Percentiles rank a stretch among this genome's conserved stretches.
Conservation (phyloP, 2,329 filamentous ascomycete genomes). For the Chrysoporthe puriensis region DNA sequence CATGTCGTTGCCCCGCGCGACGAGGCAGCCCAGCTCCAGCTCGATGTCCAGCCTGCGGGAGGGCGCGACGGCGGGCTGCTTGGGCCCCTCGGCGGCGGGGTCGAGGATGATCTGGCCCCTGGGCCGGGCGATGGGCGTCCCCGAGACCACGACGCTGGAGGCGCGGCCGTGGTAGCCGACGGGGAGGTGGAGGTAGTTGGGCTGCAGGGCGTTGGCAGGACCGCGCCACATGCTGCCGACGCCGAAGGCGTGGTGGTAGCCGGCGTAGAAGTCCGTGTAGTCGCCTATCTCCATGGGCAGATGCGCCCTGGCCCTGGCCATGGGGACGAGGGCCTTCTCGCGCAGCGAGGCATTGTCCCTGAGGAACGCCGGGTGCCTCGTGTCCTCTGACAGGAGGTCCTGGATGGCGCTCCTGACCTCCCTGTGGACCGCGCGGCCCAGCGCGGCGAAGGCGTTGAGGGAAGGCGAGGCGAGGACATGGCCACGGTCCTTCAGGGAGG, state of each 20-base stretch:
- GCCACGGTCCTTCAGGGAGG: constrained; percentile 26
- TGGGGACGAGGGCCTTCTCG: constrained; percentile 60
- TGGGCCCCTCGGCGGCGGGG: constrained; percentile 59
- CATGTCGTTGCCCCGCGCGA: constrained; percentile 66
- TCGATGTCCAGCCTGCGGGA: constrained; percentile 76
- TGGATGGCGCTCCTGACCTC: constrained; percentile 73
- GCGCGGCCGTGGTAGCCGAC: constrained; percentile 82
- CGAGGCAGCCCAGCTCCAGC: constrained; percentile 77
- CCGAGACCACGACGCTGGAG: constrained; percentile 75
- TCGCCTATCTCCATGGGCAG: constrained; percentile 79
- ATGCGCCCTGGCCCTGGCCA: constrained; percentile 65
- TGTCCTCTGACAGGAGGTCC: constrained; percentile 63
- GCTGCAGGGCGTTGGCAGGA: constrained; percentile 72
- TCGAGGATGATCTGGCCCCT: constrained; percentile 74
- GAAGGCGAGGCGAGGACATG: constrained; percentile 36
- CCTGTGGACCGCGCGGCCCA: constrained; percentile 69
- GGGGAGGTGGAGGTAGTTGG: constrained; percentile 81
- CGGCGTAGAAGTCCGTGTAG: constrained; percentile 86
- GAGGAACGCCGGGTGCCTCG: constrained; percentile 62
- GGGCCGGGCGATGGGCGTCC: constrained; percentile 73
- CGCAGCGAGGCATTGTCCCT: constrained; percentile 64
- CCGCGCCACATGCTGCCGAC: constrained; percentile 75
- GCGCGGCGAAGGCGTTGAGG: constrained; percentile 66
- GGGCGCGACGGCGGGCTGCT: constrained; percentile 65
- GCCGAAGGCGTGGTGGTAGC: constrained; percentile 73